phyloP scores from a whole-genome alignment of 192 early-diverging fungal genomes.

The Haplosporangium gracile region DNA sequence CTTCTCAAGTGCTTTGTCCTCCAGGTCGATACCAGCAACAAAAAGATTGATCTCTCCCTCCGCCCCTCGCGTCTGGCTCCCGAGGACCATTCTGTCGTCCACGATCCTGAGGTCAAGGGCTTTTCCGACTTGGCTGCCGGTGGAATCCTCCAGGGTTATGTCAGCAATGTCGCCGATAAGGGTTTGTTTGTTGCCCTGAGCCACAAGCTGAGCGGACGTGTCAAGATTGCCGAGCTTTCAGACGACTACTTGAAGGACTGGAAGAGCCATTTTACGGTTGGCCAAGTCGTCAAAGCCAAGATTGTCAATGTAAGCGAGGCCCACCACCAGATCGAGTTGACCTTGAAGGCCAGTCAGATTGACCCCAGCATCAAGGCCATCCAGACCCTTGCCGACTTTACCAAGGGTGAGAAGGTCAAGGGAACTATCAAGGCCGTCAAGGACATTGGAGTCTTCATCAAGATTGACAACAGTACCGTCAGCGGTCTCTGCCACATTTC shows the following conservation, averaged over 20 bases:
- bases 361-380: constrained; percentile 82
- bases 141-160: constrained; percentile 79
- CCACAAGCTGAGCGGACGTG: constrained; percentile 74
- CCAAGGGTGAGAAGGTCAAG: constrained; percentile 80
- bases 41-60: constrained; percentile 74
- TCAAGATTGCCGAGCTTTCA: constrained; percentile 88
- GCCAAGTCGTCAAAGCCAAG: constrained; percentile 83
- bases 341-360: constrained; percentile 65
- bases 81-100: constrained; percentile 42
- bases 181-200: constrained; percentile 83
- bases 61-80: constrained; percentile 67
- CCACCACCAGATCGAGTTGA: constrained; percentile 42
- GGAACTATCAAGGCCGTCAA: constrained; percentile 82
- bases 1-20: constrained; percentile 84
- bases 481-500: constrained; percentile 89
- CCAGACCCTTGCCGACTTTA: constrained; percentile 71
- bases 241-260: constrained; percentile 92
- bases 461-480: constrained; percentile 79
- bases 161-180: constrained; percentile 77
- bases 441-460: constrained; percentile 86
- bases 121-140: constrained; percentile 70
- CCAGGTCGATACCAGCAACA: constrained; percentile 60
- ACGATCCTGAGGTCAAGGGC: constrained; percentile 65
- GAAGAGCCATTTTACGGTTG: constrained; percentile 75
- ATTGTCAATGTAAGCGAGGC: constrained; percentile 71